Evolutionary conservation across 202 grass and related monocot genomes (phyloP).

Genomic region (Alloteropsis angusta): DNA sequence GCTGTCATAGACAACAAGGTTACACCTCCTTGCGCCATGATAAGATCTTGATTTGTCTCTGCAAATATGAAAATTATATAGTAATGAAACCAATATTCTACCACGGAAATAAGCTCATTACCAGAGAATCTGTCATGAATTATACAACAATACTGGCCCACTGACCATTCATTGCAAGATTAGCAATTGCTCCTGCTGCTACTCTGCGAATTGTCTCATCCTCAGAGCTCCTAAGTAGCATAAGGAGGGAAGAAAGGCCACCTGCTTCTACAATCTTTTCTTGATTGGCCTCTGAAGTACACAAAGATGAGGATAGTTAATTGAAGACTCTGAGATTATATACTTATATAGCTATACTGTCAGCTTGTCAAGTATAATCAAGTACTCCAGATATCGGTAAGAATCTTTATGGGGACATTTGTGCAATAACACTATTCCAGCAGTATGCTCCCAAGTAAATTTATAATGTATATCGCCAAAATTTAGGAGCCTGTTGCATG

Average conservation of each 20-base stretch:
- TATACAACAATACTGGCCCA: conserved; percentile 8
- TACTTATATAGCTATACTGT: not conserved
- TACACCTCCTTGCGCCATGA: conserved; percentile 93
- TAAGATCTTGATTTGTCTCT: conserved; percentile 99
- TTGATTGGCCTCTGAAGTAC: conserved; percentile 90
- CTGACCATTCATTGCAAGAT: conserved; percentile 99
- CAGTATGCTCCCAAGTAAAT: not conserved
- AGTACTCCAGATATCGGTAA: not conserved
- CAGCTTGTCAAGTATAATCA: not conserved
- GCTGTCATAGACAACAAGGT: conserved; percentile 88
- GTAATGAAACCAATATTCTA: conserved; percentile 6
- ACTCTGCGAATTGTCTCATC: conserved; percentile 92
- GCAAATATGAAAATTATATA: conserved; percentile 27
- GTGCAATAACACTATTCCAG: not conserved
- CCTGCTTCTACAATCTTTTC: conserved; percentile 99
- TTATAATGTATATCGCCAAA: not conserved
- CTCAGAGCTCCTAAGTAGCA: conserved; percentile 90
- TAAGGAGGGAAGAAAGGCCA: conserved; percentile 84
- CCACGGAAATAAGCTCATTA: not conserved
- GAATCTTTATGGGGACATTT: not conserved
- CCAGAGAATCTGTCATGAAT: conserved; percentile 7
- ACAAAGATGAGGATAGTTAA: conserved; percentile 16
- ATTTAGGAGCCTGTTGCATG: not conserved
- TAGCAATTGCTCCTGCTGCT: conserved; percentile 97
- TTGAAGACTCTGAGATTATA: conserved; percentile 6